Conservation (phyloP, 1,284 basidiomycete genomes). For the Ceratobasidium sp. region DNA sequence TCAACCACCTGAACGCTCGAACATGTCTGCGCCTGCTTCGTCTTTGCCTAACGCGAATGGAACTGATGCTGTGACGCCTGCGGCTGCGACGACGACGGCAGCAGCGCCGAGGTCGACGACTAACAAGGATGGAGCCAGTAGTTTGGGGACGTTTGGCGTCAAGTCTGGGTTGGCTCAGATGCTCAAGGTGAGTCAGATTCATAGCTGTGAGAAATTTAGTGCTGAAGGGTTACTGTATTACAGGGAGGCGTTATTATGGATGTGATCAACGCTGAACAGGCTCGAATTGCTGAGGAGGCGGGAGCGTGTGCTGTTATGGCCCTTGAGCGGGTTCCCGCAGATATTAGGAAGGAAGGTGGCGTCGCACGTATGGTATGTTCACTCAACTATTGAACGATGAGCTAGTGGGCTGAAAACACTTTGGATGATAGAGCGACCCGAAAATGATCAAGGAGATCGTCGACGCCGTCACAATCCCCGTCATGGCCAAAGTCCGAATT, state of each 20-base stretch:
- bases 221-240: slow-evolving; percentile 42
- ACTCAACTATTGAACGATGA: slow-evolving; percentile 2
- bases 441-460: slow-evolving; percentile 98
- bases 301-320: slow-evolving; percentile 99
- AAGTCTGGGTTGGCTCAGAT: slow-evolving; percentile 96
- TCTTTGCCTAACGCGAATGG: slow-evolving; percentile 31
- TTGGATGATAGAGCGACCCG: slow-evolving; percentile 81
- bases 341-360: slow-evolving; percentile 91
- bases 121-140: slow-evolving; percentile 42
- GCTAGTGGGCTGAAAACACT: background rate
- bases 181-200: slow-evolving; percentile 76
- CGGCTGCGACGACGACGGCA: slow-evolving; percentile 1
- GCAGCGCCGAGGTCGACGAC: slow-evolving; percentile 17
- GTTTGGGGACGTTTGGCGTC: slow-evolving; percentile 66
- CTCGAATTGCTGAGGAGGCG: slow-evolving; percentile 96
- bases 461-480: slow-evolving; percentile 88
- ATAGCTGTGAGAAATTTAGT: background rate
- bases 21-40: slow-evolving; percentile 39
- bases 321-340: slow-evolving; percentile 94
- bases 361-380: slow-evolving; percentile 90
- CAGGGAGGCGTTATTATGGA: slow-evolving; percentile 95
- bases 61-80: background rate
- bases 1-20: slow-evolving; percentile 31
- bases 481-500: slow-evolving; percentile 94
- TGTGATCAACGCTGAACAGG: slow-evolving; percentile 89